Base-by-base conservation (phyloP, 208 protist species). In the Acanthamoeba lenticulata region DNA sequence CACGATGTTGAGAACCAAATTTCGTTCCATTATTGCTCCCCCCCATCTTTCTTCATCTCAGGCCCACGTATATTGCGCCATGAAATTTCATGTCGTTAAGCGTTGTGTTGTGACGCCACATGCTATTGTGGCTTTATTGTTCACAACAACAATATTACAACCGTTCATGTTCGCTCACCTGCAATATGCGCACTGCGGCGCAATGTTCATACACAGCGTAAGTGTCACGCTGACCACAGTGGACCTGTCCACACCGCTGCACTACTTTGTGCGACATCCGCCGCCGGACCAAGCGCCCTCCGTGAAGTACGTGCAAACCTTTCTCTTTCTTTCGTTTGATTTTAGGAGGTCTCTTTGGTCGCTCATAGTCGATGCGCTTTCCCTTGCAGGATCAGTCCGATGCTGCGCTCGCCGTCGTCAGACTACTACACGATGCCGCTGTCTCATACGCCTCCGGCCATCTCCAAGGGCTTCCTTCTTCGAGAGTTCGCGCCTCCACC, bases 241-340 rank as follows among this genome's bases (percentile, higher is more conserved):
- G 38, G 55, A 91, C 57, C 38, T 91, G 21, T 91, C 85, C 29
- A 91, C 55, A 3, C 85, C 85, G 3, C 52, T 91, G 85, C 85
- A 91, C 57, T 91, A 91, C 85, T 91, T 91, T 36, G 85, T 91
- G 42, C 47, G 85, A 38, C 85, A 91, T 49, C 77, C 77, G 47
- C 77, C 77, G 29, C 77, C 77, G 15, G 77, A 49, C n/a, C 65
- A 34, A 4, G 32, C 19, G 15, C 65, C 65, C 29, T 21, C 21
- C 65, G 9, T 74, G 29, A 74, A 40, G 65, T 74, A 40, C 65
- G 65, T 6, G 52, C n/a, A n/a, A n/a, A n/a, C n/a, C n/a, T n/a
- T n/a, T 19, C 19, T 60, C 52, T 60, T 60, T 3, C 21, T 24
- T 24, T 60, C 52, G 27, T 27, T 6, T 69, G 60, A 27, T 69